phyloP scores from a whole-genome alignment of 2,329 filamentous ascomycete species.

The Epichloe festucae region DNA sequence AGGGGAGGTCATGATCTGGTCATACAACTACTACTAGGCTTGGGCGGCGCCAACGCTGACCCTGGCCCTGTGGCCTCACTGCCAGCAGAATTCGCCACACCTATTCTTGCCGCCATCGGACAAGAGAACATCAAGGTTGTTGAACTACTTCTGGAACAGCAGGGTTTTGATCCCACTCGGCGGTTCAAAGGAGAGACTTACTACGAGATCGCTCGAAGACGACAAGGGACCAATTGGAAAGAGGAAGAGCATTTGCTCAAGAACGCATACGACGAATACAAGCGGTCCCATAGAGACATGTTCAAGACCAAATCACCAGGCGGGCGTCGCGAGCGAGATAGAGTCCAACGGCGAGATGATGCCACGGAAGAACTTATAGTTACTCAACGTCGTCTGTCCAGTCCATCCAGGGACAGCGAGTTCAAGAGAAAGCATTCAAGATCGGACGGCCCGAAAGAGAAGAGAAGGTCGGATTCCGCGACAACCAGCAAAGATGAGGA shows the following conservation, averaged over 20 bases:
- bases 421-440: slow-evolving; percentile 30
- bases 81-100: slow-evolving; percentile 65
- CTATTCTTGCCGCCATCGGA: slow-evolving; percentile 88
- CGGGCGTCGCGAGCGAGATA: slow-evolving; percentile 27
- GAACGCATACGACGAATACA: slow-evolving; percentile 55
- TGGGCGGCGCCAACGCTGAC: slow-evolving; percentile 54
- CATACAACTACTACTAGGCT: slow-evolving; percentile 61
- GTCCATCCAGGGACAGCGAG: slow-evolving; percentile 34
- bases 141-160: slow-evolving; percentile 62
- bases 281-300: slow-evolving; percentile 35
- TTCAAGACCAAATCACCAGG: slow-evolving; percentile 38
- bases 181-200: slow-evolving; percentile 69
- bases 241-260: slow-evolving; percentile 75
- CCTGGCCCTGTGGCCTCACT: slow-evolving; percentile 51
- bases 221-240: slow-evolving; percentile 79
- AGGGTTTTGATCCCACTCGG: slow-evolving; percentile 69
- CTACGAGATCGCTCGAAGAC: slow-evolving; percentile 71
- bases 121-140: slow-evolving; percentile 78
- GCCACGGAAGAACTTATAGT: slow-evolving; percentile 29
- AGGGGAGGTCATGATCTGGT: slow-evolving; percentile 79
- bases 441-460: slow-evolving; percentile 35
- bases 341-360: slow-evolving; percentile 29
- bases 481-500: slow-evolving; percentile 32
- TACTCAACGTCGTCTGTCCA: slow-evolving; percentile 34
- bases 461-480: slow-evolving; percentile 31